Percentiles rank a stretch among this genome's conserved stretches.
These are phyloP conservation scores for Pterocarpus macrocarpus DNA, from an alignment of 306 rosid genomes.

Conservation along the genomic window DNA sequence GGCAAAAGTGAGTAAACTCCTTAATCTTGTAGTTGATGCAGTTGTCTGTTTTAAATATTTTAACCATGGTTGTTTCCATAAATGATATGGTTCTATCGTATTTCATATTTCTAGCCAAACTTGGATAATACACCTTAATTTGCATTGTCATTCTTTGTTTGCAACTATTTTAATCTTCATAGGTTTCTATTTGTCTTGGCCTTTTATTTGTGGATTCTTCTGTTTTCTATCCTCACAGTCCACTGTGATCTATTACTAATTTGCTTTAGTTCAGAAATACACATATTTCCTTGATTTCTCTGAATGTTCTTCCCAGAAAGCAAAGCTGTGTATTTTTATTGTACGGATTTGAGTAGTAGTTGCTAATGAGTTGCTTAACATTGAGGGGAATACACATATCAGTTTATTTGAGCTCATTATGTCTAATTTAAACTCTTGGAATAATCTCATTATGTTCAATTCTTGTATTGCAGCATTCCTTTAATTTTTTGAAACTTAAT, in stretches of 20 bases:
- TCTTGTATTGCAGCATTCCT: slow-evolving; percentile 5
- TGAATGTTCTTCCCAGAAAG: neutral
- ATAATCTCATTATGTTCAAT: neutral
- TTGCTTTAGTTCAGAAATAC: neutral
- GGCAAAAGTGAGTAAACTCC: slow-evolving; percentile 60
- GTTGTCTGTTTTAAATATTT: neutral
- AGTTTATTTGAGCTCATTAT: neutral
- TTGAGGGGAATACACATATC: neutral
- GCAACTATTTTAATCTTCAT: neutral
- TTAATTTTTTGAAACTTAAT: slow-evolving; percentile 27
- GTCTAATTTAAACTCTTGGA: neutral
- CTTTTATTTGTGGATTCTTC: neutral
- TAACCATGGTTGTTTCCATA: neutral
- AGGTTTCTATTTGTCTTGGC: neutral
- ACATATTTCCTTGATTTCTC: neutral
- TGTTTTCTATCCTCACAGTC: neutral
- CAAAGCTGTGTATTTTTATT: neutral
- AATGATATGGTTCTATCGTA: slow-evolving; percentile 4
- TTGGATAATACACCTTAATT: neutral
- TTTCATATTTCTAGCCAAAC: slow-evolving; percentile 11
- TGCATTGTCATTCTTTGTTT: slow-evolving; percentile 14
- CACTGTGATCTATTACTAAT: neutral
- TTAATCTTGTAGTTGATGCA: neutral
- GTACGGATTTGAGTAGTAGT: neutral
- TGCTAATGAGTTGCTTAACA: neutral